phyloP scores from a whole-genome alignment of 73 alveolate genomes.

The Stentor coeruleus region DNA sequence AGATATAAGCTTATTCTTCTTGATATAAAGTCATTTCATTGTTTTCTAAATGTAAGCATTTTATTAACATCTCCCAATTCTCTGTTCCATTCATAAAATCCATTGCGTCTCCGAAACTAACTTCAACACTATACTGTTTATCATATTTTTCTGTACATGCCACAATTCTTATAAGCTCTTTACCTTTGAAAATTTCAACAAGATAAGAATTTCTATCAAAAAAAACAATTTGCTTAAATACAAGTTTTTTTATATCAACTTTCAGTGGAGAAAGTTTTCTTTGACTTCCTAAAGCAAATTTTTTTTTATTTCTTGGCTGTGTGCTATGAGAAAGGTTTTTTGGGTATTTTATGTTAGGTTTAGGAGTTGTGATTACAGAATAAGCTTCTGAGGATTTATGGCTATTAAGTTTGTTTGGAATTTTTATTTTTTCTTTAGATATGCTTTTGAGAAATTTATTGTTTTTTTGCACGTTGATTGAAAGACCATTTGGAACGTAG shows the following conservation, averaged over 20 bases:
- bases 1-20: no score
- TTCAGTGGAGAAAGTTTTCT: background rate
- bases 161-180: no score
- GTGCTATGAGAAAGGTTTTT: background rate
- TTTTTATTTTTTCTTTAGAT: no score
- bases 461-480: no score
- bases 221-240: background rate
- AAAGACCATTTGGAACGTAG: background rate
- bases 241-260: background rate
- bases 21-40: background rate
- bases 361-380: no score
- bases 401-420: background rate
- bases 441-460: background rate
- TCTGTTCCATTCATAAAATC: background rate
- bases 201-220: background rate
- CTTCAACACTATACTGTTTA: background rate
- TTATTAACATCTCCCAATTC: background rate
- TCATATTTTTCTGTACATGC: background rate
- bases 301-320: no score
- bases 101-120: background rate
- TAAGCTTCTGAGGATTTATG: background rate
- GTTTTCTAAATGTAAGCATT: background rate
- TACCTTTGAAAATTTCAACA: background rate
- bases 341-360: no score
- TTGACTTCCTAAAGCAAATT: no score